Base-by-base conservation (phyloP, 495 filamentous ascomycete species). In the Letharia lupina region DNA sequence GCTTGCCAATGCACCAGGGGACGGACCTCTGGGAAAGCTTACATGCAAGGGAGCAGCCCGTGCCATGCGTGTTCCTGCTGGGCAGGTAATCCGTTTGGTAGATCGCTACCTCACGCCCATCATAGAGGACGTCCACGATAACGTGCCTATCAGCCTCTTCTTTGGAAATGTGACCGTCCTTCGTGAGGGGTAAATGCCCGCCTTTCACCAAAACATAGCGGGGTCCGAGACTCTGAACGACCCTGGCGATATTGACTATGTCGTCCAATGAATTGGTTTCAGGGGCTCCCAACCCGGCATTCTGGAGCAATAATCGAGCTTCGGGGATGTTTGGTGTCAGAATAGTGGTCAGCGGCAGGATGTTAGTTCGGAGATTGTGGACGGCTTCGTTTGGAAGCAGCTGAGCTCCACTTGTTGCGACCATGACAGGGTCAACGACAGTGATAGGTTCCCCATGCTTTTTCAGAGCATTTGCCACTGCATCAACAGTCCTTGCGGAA, bases 241-340 rank as follows among this genome's bases (percentile, higher is more conserved):
- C 75, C 71, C 81, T 83, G 18, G 91, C 91, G n/a, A 95, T 79
- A 4, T 78, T 66, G 59, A 88, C 81, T 52, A 96, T 70, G 33
- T 87, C 87, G 15, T 82, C 76, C 4, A 89, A 71, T 48, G 79
- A 80, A 6, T 80, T 72, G 3, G 86, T 80, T 5, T 87, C 80
- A 5, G 76, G 59, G 15, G 75, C 70, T 18, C 76, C 72, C n/a
- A 75, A 45, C 1, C 85, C 84, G 13, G 83, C 75, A 64, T 87
- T 79, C 60, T 84, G 76, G 20, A 96, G 76, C 2, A 98, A 79
- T 4, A 91, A 79, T 52, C 81, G 80, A 3, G 93, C 94, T 77
- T 98, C 94, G 7, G 93, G 91, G 31, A 96, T 82, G 71, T 98
- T 98, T 6, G 94, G 93, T 1, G 94, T 98, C 35, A 96, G 75